A percentile compares a stretch with the other conserved stretches of the same genome.
Conservation (phyloP, 768 basidiomycete species). For the Tulasnella sp. region DNA sequence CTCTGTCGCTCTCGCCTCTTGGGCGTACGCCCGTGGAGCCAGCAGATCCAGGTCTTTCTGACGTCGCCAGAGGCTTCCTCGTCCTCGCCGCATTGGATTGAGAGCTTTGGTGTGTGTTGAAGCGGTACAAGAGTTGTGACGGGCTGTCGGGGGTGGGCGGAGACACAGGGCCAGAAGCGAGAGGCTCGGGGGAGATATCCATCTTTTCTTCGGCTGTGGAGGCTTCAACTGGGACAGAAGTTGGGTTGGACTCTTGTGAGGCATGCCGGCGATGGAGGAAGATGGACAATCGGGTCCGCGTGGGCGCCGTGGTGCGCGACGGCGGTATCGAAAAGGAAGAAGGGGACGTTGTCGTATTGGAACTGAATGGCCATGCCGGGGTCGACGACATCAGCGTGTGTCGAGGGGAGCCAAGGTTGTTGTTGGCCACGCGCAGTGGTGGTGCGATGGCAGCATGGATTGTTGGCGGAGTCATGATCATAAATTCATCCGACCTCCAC, state of each 20-base stretch:
- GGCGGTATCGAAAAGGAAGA: not conserved
- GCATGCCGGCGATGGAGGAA: not conserved
- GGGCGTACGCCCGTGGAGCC: not conserved
- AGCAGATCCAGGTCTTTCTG: not conserved
- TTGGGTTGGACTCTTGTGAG: not conserved
- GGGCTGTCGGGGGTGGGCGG: not conserved
- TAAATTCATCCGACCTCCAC: slow-evolving; percentile 3
- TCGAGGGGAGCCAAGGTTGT: not conserved
- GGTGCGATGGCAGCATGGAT: not conserved
- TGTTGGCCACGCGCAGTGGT: not conserved
- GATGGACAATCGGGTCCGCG: not conserved
- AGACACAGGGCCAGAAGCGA: not conserved
- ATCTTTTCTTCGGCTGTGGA: not conserved
- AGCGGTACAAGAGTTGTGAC: too few relatives aligned
- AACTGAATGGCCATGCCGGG: not conserved
- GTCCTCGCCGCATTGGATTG: not conserved
- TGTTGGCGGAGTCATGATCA: not conserved
- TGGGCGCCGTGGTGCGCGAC: not conserved
- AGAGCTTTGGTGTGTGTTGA: too few relatives aligned
- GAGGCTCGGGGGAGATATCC: not conserved
- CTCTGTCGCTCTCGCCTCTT: not conserved
- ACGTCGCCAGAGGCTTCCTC: not conserved
- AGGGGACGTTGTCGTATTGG: not conserved
- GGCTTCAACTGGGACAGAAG: not conserved
- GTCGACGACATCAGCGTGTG: not conserved